Evolutionary conservation across 2,329 filamentous ascomycete species (phyloP).

Genomic region (Tolypocladium pustulatum): DNA sequence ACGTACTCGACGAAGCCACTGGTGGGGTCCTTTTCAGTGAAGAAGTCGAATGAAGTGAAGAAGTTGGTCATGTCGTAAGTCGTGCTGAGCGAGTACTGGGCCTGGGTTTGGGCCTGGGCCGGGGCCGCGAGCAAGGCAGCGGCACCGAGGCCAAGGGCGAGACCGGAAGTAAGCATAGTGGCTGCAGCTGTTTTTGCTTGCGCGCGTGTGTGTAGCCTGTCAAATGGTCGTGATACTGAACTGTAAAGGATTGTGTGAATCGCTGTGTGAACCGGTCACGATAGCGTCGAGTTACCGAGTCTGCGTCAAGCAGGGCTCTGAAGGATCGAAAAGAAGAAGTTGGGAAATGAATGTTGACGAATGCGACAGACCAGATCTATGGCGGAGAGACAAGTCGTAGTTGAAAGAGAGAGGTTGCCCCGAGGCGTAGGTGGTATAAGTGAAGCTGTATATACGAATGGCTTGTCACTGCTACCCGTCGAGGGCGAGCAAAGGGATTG

Average conservation of each 20-base stretch:
- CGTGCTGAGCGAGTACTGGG: conserved; percentile 34
- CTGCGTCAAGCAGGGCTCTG: conserved; percentile 1
- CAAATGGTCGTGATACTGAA: background rate
- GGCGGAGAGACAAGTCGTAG: background rate
- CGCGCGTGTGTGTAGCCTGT: background rate
- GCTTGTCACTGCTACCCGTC: background rate
- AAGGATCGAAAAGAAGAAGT: background rate
- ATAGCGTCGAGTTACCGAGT: background rate
- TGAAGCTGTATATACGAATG: background rate
- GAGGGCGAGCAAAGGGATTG: background rate
- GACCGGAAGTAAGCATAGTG: conserved; percentile 11
- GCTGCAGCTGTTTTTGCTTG: background rate
- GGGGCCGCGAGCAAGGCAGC: conserved; percentile 17
- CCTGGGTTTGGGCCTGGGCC: conserved; percentile 8
- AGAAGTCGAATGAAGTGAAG: conserved; percentile 47
- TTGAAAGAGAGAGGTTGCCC: background rate
- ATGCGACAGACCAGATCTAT: background rate
- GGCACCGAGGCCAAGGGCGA: conserved; percentile 14
- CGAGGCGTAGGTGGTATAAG: background rate
- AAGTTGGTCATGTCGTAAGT: conserved; percentile 43
- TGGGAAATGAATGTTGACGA: background rate
- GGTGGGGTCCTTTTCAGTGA: conserved; percentile 54
- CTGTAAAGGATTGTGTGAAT: background rate
- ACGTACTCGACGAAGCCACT: conserved; percentile 65
- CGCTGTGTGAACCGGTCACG: conserved; percentile 10